A percentile compares a stretch with the other conserved stretches of the same genome.
phyloP scores from a whole-genome alignment of 352 stramenopile species.

The Pythium coloratum region DNA sequence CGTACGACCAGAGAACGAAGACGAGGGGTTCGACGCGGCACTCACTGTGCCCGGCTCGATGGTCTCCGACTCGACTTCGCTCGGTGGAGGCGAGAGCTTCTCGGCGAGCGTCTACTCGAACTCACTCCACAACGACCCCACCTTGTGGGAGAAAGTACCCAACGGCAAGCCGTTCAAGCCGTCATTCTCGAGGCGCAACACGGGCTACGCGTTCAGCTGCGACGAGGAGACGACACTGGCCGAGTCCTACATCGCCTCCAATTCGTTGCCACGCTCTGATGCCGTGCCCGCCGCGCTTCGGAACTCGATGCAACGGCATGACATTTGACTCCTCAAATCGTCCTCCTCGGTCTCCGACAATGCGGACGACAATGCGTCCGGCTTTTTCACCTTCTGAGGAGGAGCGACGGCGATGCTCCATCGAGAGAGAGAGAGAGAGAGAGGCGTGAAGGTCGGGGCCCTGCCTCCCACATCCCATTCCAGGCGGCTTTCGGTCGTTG shows the following conservation, averaged over 20 bases:
- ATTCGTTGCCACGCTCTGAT: constrained; percentile 67
- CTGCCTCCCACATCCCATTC: constrained; percentile 4
- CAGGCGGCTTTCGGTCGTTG: not conserved
- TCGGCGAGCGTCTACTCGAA: constrained; percentile 67
- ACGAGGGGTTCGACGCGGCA: constrained; percentile 13
- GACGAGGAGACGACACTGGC: constrained; percentile 81
- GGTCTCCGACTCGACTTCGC: constrained; percentile 29
- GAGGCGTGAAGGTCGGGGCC: constrained; percentile 5
- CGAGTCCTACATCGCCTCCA: constrained; percentile 85
- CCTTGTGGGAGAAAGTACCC: constrained; percentile 40
- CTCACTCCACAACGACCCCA: constrained; percentile 45
- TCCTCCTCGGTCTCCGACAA: constrained; percentile 25
- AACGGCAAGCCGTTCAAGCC: constrained; percentile 35
- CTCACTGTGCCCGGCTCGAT: constrained; percentile 17
- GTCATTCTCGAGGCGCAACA: constrained; percentile 50
- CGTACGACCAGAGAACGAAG: constrained; percentile 10
- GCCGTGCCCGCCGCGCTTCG: constrained; percentile 62
- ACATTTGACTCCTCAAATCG: constrained; percentile 24
- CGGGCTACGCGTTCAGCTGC: constrained; percentile 81
- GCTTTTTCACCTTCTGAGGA: constrained; percentile 22
- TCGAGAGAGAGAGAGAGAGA: constrained; percentile 2
- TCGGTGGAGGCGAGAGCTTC: constrained; percentile 44
- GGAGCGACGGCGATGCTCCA: not conserved
- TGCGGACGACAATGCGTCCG: constrained; percentile 13
- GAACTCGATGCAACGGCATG: constrained; percentile 41